A percentile compares a stretch with the other conserved stretches of the same genome.
Conservation (phyloP, 305 asterid genomes). For the Solanum hybrid region DNA sequence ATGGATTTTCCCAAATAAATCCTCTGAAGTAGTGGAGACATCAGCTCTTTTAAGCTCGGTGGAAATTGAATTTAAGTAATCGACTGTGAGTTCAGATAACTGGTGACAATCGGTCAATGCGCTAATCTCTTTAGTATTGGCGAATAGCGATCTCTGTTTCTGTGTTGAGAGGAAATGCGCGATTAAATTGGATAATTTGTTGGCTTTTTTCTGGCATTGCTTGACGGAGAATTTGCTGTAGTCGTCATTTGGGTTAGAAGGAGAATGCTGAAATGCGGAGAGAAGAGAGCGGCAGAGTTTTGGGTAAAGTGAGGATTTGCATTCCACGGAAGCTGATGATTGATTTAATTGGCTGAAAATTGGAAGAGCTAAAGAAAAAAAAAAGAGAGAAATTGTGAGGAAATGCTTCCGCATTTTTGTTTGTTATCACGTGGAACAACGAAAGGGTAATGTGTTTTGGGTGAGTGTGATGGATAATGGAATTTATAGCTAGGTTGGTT, state of each 20-base stretch:
- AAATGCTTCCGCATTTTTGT: not conserved
- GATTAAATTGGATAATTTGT: constrained; percentile 7
- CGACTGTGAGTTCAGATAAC: constrained; percentile 15
- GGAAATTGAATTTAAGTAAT: constrained; percentile 13
- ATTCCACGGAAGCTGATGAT: constrained; percentile 11
- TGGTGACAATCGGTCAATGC: constrained; percentile 30
- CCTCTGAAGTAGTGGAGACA: not conserved
- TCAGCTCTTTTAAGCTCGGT: constrained; percentile 7
- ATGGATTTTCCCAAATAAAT: constrained; percentile 13
- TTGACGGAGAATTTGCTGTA: constrained; percentile 18
- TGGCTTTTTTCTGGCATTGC: constrained; percentile 17
- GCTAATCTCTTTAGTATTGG: not conserved
- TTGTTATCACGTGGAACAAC: not conserved
- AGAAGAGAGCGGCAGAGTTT: constrained; percentile 25
- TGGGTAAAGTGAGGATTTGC: constrained; percentile 28
- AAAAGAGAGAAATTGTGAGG: not conserved
- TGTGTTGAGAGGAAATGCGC: constrained; percentile 3
- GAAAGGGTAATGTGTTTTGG: not conserved
- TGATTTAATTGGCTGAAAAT: not conserved
- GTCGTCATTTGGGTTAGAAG: constrained; percentile 9
- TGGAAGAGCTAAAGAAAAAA: not conserved
- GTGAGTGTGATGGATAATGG: not conserved
- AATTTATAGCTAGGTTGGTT: not conserved
- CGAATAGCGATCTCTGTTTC: not conserved
- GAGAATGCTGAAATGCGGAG: constrained; percentile 11